Evolutionary conservation across 2,329 filamentous ascomycete species (phyloP).

Genomic region (Verticillium klebahnii): DNA sequence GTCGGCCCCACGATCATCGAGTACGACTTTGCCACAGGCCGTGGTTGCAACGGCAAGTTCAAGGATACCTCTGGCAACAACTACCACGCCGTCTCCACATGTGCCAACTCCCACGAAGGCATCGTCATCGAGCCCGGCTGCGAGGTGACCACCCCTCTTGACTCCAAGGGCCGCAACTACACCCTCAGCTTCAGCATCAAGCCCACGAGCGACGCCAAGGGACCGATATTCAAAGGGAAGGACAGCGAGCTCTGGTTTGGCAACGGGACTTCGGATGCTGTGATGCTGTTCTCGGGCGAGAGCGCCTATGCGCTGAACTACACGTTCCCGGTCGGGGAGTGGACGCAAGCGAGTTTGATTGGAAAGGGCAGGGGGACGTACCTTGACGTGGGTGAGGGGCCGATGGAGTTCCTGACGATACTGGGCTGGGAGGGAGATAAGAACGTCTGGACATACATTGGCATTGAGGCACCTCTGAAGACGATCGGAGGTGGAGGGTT

Average conservation of each 20-base stretch:
- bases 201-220: slow-evolving; percentile 7
- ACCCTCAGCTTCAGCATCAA: slow-evolving; percentile 41
- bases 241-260: slow-evolving; percentile 12
- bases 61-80: slow-evolving; percentile 15
- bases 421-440: slow-evolving; percentile 8
- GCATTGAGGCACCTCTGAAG: slow-evolving; percentile 9
- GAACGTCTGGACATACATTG: slow-evolving; percentile 9
- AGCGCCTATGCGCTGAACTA: slow-evolving; percentile 12
- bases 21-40: slow-evolving; percentile 8
- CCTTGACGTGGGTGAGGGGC: slow-evolving; percentile 7
- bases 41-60: slow-evolving; percentile 7
- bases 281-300: slow-evolving; percentile 11
- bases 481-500: slow-evolving; percentile 8
- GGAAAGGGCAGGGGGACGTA: slow-evolving; percentile 8
- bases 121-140: slow-evolving; percentile 31
- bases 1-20: slow-evolving; percentile 12
- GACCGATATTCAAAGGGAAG: slow-evolving; percentile 9
- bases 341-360: slow-evolving; percentile 9
- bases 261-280: slow-evolving; percentile 9
- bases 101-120: slow-evolving; percentile 4
- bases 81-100: slow-evolving; percentile 10
- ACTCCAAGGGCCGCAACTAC: slow-evolving; percentile 55
- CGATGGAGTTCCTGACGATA: slow-evolving; percentile 10
- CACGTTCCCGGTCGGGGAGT: slow-evolving; percentile 11
- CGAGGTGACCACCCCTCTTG: slow-evolving; percentile 34